These are phyloP conservation scores for Ilyonectria mors-panacis DNA, from an alignment of 2,329 filamentous ascomycete genomes.

Conservation along the genomic window DNA sequence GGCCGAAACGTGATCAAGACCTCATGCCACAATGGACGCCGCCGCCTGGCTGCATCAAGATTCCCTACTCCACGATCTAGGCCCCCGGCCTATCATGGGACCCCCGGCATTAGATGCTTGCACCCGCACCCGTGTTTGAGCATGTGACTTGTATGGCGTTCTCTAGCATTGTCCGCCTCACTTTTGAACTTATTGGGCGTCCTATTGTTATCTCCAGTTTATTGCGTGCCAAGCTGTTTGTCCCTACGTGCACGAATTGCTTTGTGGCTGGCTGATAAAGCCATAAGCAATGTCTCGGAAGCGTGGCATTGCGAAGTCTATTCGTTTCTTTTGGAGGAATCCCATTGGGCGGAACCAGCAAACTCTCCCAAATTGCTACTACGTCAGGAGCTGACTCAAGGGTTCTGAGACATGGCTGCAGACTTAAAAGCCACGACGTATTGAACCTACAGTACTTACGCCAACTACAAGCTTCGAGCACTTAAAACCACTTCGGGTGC, in stretches of 20 bases:
- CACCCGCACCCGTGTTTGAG: slow-evolving; percentile 42
- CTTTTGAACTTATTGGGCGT: neutral
- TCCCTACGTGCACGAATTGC: neutral
- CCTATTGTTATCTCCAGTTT: neutral
- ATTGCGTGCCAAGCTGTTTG: neutral
- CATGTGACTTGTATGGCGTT: slow-evolving; percentile 44
- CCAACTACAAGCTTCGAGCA: neutral
- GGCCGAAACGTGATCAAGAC: slow-evolving; percentile 35
- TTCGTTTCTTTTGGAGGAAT: neutral
- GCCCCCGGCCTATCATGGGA: slow-evolving; percentile 26
- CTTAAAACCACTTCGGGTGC: neutral
- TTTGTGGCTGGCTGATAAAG: neutral
- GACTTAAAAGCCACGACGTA: neutral
- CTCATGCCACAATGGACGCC: slow-evolving; percentile 29
- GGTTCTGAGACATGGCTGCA: neutral
- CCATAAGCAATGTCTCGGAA: neutral
- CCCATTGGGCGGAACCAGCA: neutral
- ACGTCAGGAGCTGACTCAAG: neutral
- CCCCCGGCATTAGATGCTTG: slow-evolving; percentile 37
- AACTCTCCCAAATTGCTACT: neutral
- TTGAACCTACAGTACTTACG: neutral
- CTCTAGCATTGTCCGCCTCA: neutral
- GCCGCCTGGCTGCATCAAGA: slow-evolving; percentile 36
- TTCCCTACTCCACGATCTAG: slow-evolving; percentile 45
- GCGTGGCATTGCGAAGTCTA: neutral